Conservation (phyloP, 2,329 filamentous ascomycete species). For the Colletotrichum cordylinicola region DNA sequence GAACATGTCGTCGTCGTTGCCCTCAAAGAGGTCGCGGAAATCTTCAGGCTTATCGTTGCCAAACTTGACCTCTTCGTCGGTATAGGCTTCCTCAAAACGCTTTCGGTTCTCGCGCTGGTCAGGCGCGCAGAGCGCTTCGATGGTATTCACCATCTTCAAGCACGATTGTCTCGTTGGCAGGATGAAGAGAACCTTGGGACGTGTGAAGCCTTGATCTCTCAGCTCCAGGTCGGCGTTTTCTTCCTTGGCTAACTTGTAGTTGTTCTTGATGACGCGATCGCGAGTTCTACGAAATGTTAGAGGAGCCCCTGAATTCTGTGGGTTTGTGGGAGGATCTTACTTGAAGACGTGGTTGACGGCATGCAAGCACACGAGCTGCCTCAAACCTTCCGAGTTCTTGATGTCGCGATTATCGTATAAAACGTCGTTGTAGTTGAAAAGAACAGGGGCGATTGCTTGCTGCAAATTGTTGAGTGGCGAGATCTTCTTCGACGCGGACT, state of each 20-base stretch:
- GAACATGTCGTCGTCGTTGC: conserved; percentile 98
- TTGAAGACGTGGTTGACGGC: conserved; percentile 92
- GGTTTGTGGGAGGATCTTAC: conserved; percentile 43
- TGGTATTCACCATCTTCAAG: conserved; percentile 76
- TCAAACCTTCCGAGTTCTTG: conserved; percentile 71
- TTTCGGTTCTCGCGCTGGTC: conserved; percentile 96
- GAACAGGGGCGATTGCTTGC: conserved; percentile 68
- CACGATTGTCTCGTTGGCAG: conserved; percentile 89
- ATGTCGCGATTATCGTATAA: conserved; percentile 76
- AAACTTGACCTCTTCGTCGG: conserved; percentile 71
- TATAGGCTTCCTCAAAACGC: conserved; percentile 85
- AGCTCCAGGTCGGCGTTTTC: conserved; percentile 73
- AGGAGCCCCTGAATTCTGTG: background rate
- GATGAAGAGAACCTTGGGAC: conserved; percentile 91
- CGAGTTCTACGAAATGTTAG: conserved; percentile 65
- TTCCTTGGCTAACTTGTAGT: conserved; percentile 75
- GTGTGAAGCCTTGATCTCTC: conserved; percentile 92
- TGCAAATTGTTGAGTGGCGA: conserved; percentile 66
- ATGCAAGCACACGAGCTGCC: conserved; percentile 80
- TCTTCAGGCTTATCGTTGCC: conserved; percentile 81
- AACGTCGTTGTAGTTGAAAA: conserved; percentile 85
- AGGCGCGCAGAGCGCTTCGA: conserved; percentile 77
- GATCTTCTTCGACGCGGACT: conserved; percentile 58
- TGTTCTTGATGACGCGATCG: conserved; percentile 92
- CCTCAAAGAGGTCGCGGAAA: conserved; percentile 87